A percentile compares a stretch with the other conserved stretches of the same genome.
Evolutionary conservation across 2,329 filamentous ascomycete species (phyloP).

Genomic region (Ploettnerulaceae sp.): DNA sequence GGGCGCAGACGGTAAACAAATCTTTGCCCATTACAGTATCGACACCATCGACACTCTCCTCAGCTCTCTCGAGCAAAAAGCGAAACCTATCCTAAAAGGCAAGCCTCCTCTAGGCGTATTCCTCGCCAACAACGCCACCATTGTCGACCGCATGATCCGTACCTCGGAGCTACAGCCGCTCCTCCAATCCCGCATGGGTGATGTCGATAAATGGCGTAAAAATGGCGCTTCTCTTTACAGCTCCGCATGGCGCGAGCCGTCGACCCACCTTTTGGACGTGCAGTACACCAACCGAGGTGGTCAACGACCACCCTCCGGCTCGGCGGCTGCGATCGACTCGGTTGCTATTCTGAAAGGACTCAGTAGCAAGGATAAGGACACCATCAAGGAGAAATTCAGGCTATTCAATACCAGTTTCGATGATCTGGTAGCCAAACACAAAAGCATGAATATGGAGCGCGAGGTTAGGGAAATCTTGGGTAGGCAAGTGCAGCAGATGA

Average conservation of each 20-base stretch:
- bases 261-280: conserved; percentile 78
- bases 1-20: conserved; percentile 77
- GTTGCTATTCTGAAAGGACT: conserved; percentile 78
- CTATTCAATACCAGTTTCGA: conserved; percentile 89
- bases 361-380: conserved; percentile 87
- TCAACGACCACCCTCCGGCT: conserved; percentile 64
- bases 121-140: conserved; percentile 78
- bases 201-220: conserved; percentile 82
- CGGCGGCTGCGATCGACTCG: conserved; percentile 63
- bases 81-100: conserved; percentile 65
- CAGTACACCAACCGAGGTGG: conserved; percentile 75
- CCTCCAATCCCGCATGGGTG: conserved; percentile 58
- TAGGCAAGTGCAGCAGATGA: conserved; percentile 81
- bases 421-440: conserved; percentile 78
- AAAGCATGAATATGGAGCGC: conserved; percentile 79
- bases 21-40: conserved; percentile 84
- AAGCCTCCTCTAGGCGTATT: conserved; percentile 83
- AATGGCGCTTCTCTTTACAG: conserved; percentile 77
- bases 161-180: conserved; percentile 73
- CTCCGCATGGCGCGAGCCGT: conserved; percentile 83
- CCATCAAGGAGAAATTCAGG: conserved; percentile 93
- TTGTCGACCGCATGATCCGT: conserved; percentile 79
- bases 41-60: conserved; percentile 85
- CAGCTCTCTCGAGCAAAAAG: conserved; percentile 68
- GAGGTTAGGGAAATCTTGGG: conserved; percentile 79